Evolutionary conservation across 2,329 filamentous ascomycete species (phyloP).

Genomic region (Fusarium duplospermum): DNA sequence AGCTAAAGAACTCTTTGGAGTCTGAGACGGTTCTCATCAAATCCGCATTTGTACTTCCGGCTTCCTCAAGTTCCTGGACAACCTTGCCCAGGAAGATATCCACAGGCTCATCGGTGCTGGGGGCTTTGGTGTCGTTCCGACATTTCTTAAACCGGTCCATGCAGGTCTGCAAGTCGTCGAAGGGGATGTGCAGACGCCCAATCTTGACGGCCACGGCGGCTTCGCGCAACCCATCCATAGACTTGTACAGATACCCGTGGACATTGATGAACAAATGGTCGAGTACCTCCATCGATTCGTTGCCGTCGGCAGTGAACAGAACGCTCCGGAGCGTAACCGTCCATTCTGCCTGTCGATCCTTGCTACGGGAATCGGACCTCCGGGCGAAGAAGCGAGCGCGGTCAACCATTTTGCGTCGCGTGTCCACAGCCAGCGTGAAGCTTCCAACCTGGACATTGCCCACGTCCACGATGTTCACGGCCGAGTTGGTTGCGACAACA

Average conservation of each 20-base stretch:
- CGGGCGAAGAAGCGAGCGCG: conserved; percentile 89
- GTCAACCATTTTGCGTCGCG: conserved; percentile 90
- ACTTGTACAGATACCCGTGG: conserved; percentile 88
- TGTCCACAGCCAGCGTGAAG: conserved; percentile 89
- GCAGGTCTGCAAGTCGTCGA: conserved; percentile 82
- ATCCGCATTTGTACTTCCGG: conserved; percentile 73
- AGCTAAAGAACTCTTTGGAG: conserved; percentile 91
- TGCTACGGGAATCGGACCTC: conserved; percentile 69
- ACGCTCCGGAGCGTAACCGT: conserved; percentile 87
- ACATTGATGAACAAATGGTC: conserved; percentile 91
- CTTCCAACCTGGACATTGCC: conserved; percentile 87
- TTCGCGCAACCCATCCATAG: conserved; percentile 88
- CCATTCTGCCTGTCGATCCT: conserved; percentile 86
- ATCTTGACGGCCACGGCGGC: conserved; percentile 91
- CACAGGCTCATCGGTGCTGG: conserved; percentile 56
- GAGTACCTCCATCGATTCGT: conserved; percentile 86
- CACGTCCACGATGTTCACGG: conserved; percentile 80
- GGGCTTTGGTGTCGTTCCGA: conserved; percentile 50
- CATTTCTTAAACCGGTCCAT: conserved; percentile 65
- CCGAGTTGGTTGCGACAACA: conserved; percentile 84
- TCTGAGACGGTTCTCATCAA: conserved; percentile 88
- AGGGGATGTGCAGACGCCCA: conserved; percentile 89
- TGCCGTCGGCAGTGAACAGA: conserved; percentile 86
- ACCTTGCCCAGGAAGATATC: conserved; percentile 78
- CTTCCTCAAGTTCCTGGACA: conserved; percentile 78